Base-by-base conservation (phyloP, 2,329 filamentous ascomycete genomes). In the Fusarium armeniacum region DNA sequence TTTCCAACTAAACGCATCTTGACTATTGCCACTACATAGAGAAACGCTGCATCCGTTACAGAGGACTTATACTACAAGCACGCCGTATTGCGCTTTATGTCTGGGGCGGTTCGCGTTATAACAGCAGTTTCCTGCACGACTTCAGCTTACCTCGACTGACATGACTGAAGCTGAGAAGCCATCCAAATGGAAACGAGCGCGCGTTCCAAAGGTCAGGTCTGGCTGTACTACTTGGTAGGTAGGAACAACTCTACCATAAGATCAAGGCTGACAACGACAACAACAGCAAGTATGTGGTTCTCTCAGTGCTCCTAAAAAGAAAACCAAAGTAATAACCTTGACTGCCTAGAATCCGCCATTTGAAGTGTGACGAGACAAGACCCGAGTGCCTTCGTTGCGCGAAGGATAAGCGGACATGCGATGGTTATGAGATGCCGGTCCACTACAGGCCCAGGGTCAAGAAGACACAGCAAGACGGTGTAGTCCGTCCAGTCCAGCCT, bases 351-450 rank as follows among this genome's bases (percentile, higher is more conserved):
- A 68, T 68, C 4, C 64, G 65, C 0, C 65, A 68, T 16, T 51
- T 68, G 12, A 68, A 68, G 11, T 68, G 65, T 10, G 65, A 68
- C 9, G 65, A 68, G 16, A 62, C 52, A 24, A 68, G 45, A 15
- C 65, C 65, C 3, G 46, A 20, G 2, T 68, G 65, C 3, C 51
- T 46, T 4, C 55, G 64, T 1, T 68, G 65, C 9, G 22, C 53
- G 9, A 68, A 68, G 3, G 65, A 68, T 18, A 33, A 47, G 13
- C 16, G 58, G 5, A 40, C 6, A 8, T 68, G 65, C 5, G 65
- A 68, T 22, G 65, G 65, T 8, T 68, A 68, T 20, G 5, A 47
- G 3, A 1, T 16, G 2, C 41, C 54, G 0, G 6, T 2, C 6
- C 47, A 35, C 4, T 20, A 15, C 3, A 65, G 38, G 5, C 46